Evolutionary conservation across 176 grass and related monocot species (phyloP), one percentile per base, ranked within the genome.

Genomic region (Oryza nivara): DNA sequence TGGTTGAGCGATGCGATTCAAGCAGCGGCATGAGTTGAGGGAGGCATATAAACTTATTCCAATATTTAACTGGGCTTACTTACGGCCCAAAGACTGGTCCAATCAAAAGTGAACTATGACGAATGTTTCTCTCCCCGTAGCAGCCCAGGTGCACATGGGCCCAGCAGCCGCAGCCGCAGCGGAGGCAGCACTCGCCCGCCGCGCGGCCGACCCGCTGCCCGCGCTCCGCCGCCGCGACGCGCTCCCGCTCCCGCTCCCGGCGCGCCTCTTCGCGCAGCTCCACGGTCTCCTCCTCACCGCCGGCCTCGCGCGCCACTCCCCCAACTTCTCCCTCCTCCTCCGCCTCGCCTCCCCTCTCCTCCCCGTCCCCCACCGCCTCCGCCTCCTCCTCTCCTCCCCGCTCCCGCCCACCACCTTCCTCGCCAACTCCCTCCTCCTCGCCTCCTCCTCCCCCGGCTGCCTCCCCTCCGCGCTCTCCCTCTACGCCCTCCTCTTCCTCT

Each of bases 251-350:
- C 26, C 61, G 43, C 51, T 43, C 28, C 32, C 82, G 26, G 73
- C 83, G 11, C 58, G 77, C 58, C 67, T 54, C 44, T 85, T 91
- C 86, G 68, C 80, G 8, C 77, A 82, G 76, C 46, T 88, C 82
- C 86, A 85, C 73, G 67, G 61, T 4, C 82, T 82, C 36, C 58
- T 92, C 74, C 75, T 92, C 58, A 88, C 86, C 67, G 40, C 85
- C 56, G 85, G 85, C 82, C 82, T 85, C 52, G 89, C 82, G 28
- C 80, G 17, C 80, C 89, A 91, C 80, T 84, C 89, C 70, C 82
- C 67, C 7, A 77, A 82, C 41, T 68, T 87, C 32, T 28, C 80
- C 71, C 85, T 78, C 56, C 83, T 90, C 80, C 89, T 83, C 48
- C 89, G 76, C 70, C 61, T 68, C 19, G 22, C 71, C 81, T 9